Conservation (phyloP, 495 filamentous ascomycete species). For the Tirmania nivea region DNA sequence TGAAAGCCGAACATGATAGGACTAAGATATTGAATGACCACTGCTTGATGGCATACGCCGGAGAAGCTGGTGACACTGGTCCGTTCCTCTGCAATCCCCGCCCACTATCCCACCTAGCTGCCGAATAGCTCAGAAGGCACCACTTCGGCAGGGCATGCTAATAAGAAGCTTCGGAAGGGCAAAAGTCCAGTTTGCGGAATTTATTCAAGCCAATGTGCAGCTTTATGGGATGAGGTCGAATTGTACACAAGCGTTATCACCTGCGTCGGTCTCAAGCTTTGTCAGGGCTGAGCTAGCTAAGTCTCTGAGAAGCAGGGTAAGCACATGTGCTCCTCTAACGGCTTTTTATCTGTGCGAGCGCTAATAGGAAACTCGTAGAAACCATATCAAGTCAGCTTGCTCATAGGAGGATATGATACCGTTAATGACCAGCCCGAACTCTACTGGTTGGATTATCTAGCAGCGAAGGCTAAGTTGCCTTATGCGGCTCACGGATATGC, state of each 20-base stretch:
- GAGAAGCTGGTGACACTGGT: constrained; percentile 94
- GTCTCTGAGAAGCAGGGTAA: constrained; percentile 54
- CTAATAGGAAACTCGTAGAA: constrained; percentile 21
- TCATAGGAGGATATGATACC: constrained; percentile 77
- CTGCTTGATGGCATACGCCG: constrained; percentile 88
- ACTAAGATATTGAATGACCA: constrained; percentile 73
- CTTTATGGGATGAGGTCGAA: constrained; percentile 97
- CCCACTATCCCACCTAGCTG: not conserved
- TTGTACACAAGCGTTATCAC: constrained; percentile 50
- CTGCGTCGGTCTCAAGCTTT: constrained; percentile 71
- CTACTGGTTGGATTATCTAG: constrained; percentile 96
- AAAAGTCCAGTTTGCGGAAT: constrained; percentile 95
- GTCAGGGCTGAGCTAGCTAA: constrained; percentile 79
- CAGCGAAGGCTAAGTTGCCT: constrained; percentile 62
- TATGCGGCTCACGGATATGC: constrained; percentile 97
- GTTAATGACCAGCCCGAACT: constrained; percentile 70
- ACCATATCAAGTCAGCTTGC: constrained; percentile 87
- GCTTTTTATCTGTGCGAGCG: not conserved
- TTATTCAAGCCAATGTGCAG: constrained; percentile 92
- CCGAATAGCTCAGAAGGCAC: not conserved
- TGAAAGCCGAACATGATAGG: constrained; percentile 95
- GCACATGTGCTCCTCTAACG: not conserved
- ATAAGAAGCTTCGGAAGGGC: not conserved
- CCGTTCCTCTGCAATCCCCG: constrained; percentile 12
- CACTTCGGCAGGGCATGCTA: not conserved